Evolutionary conservation across 129 eudicot species (phyloP).

Genomic region (Lonicera japonica): DNA sequence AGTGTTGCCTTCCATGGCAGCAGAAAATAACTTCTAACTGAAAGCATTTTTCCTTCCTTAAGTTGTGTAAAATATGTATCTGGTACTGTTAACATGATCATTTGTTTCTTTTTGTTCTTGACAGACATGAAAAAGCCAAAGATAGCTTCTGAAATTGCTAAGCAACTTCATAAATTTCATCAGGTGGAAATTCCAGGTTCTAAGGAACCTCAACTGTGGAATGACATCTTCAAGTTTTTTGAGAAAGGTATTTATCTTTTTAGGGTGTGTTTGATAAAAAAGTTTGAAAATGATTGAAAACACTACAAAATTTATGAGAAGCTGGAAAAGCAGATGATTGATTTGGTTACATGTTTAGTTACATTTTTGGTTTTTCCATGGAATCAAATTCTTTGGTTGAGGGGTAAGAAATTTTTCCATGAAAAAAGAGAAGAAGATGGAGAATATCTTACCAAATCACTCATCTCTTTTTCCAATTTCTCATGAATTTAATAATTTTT

Average conservation of each 20-base stretch:
- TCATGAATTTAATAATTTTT: no score
- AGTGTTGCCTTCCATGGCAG: not conserved
- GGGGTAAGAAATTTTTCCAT: no score
- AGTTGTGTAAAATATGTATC: not conserved
- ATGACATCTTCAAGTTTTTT: conserved; percentile 65
- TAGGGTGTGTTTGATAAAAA: no score
- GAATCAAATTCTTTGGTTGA: no score
- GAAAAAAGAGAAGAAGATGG: no score
- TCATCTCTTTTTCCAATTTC: no score
- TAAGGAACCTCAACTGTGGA: conserved; percentile 89
- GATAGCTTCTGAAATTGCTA: conserved; percentile 79
- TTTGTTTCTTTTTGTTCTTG: conserved; percentile 8
- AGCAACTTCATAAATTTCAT: conserved; percentile 75
- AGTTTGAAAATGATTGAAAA: no score
- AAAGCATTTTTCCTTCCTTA: not conserved
- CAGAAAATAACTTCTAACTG: not conserved
- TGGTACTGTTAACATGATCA: conserved; percentile 2
- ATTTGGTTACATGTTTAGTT: no score
- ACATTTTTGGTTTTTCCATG: not conserved
- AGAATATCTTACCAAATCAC: no score
- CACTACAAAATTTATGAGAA: no score
- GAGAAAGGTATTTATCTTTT: conserved; percentile 46
- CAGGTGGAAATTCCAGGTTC: conserved; percentile 89
- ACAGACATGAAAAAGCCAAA: conserved; percentile 84
- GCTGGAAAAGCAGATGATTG: no score